Evolutionary conservation across 2,329 filamentous ascomycete species (phyloP), one percentile per base, ranked within the genome.

Genomic region (Colletotrichum truncatum): DNA sequence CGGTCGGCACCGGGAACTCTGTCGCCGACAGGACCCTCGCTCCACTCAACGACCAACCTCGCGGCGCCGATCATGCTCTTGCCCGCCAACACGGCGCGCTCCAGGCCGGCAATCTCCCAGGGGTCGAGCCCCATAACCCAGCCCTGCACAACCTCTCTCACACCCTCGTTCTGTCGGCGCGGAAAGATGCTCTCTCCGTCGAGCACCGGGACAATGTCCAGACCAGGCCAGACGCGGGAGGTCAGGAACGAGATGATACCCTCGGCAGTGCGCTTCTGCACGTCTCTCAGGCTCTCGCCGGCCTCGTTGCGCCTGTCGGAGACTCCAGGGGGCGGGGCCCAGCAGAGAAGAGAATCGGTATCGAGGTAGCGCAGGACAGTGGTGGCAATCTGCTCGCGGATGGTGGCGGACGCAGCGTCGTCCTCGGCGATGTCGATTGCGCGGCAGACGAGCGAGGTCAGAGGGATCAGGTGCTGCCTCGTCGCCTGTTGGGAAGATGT

Each of bases 321-420:
- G 39, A 88, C 79, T 34, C 82, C 79, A 1, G 84, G 81, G 2
- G 83, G 82, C 39, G 87, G 84, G 23, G 85, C 93, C 93, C 94
- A 97, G 85, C 95, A 98, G 2, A 99, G 87, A 34, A 98, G 81
- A 0, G 93, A 94, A 79, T 99, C 96, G 1, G 96, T 98, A 72
- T 94, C 90, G 25, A 99, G 86, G 77, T 98, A 98, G 48, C 91
- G 87, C 84, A 98, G 87, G 54, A 96, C 80, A 68, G 88, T 90
- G 16, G 81, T 83, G 14, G 91, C 81, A 48, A 98, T 89, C 39
- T 85, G 81, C 1, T 85, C 75, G 34, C 94, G 86, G 36, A 91
- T 84, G 23, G 83, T 88, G 82, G 52, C 86, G 3, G 65, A 55
- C 3, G 72, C 73, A 4, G 75, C 74, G 70, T 97, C 93, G 70